Evolutionary conservation across 371 early-diverging fungal species (phyloP).

Genomic region (Lichtheimia ramosa): DNA sequence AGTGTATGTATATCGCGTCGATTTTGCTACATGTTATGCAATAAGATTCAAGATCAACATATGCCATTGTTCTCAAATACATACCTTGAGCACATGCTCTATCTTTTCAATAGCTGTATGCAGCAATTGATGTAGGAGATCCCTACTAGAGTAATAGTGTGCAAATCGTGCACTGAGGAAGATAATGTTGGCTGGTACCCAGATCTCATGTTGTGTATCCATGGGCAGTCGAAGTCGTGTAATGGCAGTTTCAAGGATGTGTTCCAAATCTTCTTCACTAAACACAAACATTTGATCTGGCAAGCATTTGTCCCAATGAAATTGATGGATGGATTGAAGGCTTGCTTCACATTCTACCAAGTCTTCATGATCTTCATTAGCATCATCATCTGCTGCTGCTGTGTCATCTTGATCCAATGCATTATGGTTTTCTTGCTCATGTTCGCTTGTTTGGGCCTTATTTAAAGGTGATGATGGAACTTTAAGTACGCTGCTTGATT

Average conservation of each 20-base stretch:
- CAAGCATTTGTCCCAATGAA: constrained; percentile 77
- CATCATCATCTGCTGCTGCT: not conserved
- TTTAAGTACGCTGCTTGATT: not conserved
- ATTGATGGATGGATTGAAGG: constrained; percentile 50
- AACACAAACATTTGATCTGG: constrained; percentile 94
- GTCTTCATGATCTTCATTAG: constrained; percentile 1
- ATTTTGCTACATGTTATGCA: constrained; percentile 19
- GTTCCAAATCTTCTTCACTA: constrained; percentile 63
- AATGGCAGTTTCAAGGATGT: constrained; percentile 71
- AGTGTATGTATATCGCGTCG: constrained; percentile 40
- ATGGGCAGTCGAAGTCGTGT: constrained; percentile 57
- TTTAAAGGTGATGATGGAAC: not conserved
- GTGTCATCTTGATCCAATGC: not conserved
- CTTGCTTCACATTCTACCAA: constrained; percentile 14
- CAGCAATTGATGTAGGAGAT: constrained; percentile 70
- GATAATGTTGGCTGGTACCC: constrained; percentile 82
- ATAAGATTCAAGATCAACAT: too few relatives aligned
- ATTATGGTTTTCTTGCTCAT: not conserved
- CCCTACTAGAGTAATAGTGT: constrained; percentile 68
- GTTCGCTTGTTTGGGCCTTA: not conserved
- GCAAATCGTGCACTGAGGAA: constrained; percentile 90
- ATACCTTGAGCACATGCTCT: constrained; percentile 54
- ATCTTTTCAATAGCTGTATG: constrained; percentile 61
- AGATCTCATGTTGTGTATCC: constrained; percentile 57
- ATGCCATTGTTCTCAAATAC: not conserved